Evolutionary conservation across 2,329 filamentous ascomycete species (phyloP), one percentile per base, ranked within the genome.

Genomic region (Paraphaeosphaeria minitans): DNA sequence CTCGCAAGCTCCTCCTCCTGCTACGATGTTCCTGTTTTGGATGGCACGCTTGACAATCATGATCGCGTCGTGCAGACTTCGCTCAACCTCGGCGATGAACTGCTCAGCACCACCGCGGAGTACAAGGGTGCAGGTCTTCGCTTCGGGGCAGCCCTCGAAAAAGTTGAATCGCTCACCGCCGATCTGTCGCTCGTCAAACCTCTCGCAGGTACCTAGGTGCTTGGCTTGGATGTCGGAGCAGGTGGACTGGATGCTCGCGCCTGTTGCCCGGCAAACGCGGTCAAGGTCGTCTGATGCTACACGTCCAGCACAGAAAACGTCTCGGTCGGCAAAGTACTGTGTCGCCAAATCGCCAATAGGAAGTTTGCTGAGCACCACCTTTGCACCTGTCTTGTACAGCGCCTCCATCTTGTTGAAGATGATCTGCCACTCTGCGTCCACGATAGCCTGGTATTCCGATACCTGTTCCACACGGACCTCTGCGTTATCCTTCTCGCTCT

Each of bases 1-100:
- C 84, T 99, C 95, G 71, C 85, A 88, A 19, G 95, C 94, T 76
- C 95, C 95, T 70, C 95, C 95, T 70, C 95, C 95, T 47, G 93
- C 95, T 27, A 99, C 95, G 66, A 99, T 97, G 75, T 87, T 91
- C 74, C 89, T 89, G 84, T 98, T 96, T 82, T 92, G 92, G 79
- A 98, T 92, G 29, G 95, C 92, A 62, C 96, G 93, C 87, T 98
- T 98, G 75, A 99, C 95, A 73, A 99, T 97, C 95, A 99, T 99
- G 80, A 99, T 98, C 69, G 95, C 95, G 74, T 99, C 95, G 83
- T 99, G 95, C 66, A 99, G 86, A 75, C 92, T 97, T 65, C 95
- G 91, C 83, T 99, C 95, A 1, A 97, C 95, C 79, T 99, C 95
- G 58, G 95, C 95, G 71, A 99, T 99, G 81, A 99, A 99, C 78